Evolutionary conservation across 805 yeast species (phyloP), one percentile per base, ranked within the genome.

Genomic region (Metschnikowia anglica): DNA sequence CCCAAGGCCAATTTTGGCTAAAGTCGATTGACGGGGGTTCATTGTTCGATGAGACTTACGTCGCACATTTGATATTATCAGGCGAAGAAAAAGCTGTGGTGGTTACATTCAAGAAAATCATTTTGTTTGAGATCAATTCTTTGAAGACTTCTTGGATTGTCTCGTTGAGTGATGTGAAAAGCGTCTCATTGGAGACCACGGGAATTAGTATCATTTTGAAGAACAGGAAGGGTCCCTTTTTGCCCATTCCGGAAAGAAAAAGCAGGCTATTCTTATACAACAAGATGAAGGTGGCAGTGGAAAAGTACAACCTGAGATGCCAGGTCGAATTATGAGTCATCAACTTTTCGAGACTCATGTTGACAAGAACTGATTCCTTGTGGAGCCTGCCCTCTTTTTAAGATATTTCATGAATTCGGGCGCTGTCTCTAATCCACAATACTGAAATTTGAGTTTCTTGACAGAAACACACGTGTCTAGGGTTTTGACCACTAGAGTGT

Each of bases 1-100:
- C 98, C 0, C 93, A 89, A 53, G 99, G 99, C 5, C 97, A 91
- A 61, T 85, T 75, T 56, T 88, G 97, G 93, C 71, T 93, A 47
- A 90, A 88, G 64, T 72, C 81, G 6, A 79, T 87, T 17, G 85
- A 85, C 55, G 95, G 95, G 33, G 97, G 97, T 1, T 67, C 77
- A 25, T 88, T 70, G 56, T 75, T 79, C 52, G 70, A 73, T 37
- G 97, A 93, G 54, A 68, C 70, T 16, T 93, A 93, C 56, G 68
- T 93, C 42, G 95, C 97, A 0, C 98, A 93, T 62, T 78, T 86
- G 47, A 76, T 87, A 15, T 69, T 90, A 34, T 83, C 95, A 1
- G 95, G 95, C 6, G 85, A 81, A 37, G 95, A 88, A 47, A 73
- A 77, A 53, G 85, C 83, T 5, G 83, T 88, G 3, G 66, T 91